Base-by-base conservation (phyloP, 176 grass and related monocot genomes). In the Aegilops sharonensis region DNA sequence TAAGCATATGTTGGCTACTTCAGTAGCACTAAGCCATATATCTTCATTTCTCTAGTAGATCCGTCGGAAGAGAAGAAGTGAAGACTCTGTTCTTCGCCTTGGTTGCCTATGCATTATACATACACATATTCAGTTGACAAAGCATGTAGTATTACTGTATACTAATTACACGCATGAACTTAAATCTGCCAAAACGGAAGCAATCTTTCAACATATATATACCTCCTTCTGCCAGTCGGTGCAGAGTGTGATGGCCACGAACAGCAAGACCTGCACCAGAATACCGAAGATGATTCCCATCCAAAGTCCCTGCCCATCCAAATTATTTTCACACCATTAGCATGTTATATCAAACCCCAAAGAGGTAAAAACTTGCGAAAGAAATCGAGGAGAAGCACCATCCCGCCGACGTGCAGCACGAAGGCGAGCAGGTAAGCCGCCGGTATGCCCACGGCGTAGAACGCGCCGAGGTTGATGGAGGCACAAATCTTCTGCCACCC, bases 401-500 rank as follows among this genome's bases (percentile, higher is more conserved):
- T 91, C 25, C 92, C 88, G 0, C 90, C 89, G 24, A 86, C 37
- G 81, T 64, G 87, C 17, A 92, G 68, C 29, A 94, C 75, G 71
- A 97, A 97, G 57, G 88, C 95, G 21, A 92, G 17, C 23, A 97
- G 73, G 50, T 88, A 79, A 2, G 90, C 90, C 1, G 84, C 56
- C 47, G 95, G 95, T 66, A 94, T 79, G 34, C 92, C 92, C 1
- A 91, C 75, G 4, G 77, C 21, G 64, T 97, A 94, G 79, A 75
- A 97, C 9, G 92, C 88, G 37, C 89, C 90, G 27, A 97, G 88
- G 79, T 97, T 94, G 30, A 97, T 73, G 3, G 48, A 66, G 13
- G 95, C 90, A 2, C 92, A 89, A 31, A 92, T 91, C 73, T 94
- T 91, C 81, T 97, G 92, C 95, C 92, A 88, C 25, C 95, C 95